phyloP scores from a whole-genome alignment of 169 alveolate genomes.

The Cryptosporidium xiaoi region DNA sequence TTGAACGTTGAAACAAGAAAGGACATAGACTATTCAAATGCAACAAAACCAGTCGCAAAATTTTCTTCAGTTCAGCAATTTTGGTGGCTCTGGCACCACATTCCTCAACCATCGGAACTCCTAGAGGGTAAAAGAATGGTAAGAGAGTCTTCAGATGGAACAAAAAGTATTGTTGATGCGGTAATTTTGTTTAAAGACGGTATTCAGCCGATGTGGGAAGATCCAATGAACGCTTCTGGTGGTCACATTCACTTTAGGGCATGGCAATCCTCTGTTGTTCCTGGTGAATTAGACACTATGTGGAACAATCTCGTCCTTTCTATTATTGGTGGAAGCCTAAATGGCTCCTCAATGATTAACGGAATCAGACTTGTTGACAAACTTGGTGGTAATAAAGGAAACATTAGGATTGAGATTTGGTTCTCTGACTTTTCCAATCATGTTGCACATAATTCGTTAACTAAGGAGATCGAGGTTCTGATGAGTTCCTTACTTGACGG shows the following conservation, averaged over 20 bases:
- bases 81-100: conserved; percentile 85
- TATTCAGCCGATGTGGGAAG: conserved; percentile 89
- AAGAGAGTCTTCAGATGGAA: conserved; percentile 65
- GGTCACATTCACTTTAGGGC: conserved; percentile 87
- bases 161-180: conserved; percentile 66
- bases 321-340: conserved; percentile 83
- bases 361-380: conserved; percentile 85
- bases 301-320: conserved; percentile 87
- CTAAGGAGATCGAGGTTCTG: conserved; percentile 77
- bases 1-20: conserved; percentile 80
- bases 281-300: conserved; percentile 82
- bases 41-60: conserved; percentile 86
- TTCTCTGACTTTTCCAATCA: conserved; percentile 77
- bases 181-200: conserved; percentile 79
- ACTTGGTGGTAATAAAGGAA: conserved; percentile 73
- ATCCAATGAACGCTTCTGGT: conserved; percentile 84
- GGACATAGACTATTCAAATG: conserved; percentile 83
- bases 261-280: conserved; percentile 81
- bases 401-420: conserved; percentile 79
- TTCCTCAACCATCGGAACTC: conserved; percentile 86
- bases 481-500: conserved; percentile 80
- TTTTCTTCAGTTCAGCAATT: conserved; percentile 85
- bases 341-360: conserved; percentile 80
- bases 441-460: conserved; percentile 66
- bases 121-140: conserved; percentile 73